phyloP scores from a whole-genome alignment of 176 grass and related monocot genomes.

The Melocanna baccifera region DNA sequence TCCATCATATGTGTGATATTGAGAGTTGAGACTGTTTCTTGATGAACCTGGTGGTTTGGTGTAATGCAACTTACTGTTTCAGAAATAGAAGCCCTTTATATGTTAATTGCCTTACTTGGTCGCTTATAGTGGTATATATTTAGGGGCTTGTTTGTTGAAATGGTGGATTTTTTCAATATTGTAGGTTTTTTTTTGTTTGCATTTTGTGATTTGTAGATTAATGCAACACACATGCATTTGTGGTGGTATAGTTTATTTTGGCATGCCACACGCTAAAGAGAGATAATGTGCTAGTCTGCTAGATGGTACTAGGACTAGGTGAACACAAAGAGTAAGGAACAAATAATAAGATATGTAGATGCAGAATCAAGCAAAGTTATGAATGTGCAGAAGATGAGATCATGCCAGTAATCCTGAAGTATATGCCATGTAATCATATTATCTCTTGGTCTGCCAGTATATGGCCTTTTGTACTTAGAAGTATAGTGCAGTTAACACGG shows the following conservation, averaged over 20 bases:
- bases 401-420: not conserved
- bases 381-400: not conserved
- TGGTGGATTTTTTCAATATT: not conserved
- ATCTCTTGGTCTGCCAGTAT: slow-evolving; percentile 12
- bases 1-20: not conserved
- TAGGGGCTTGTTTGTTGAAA: not conserved
- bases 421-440: not conserved
- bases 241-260: not conserved
- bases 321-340: slow-evolving; percentile 11
- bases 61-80: not conserved
- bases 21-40: slow-evolving; percentile 2
- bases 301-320: not conserved
- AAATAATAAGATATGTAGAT: not conserved
- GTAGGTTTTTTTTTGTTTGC: not conserved
- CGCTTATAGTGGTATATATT: not conserved
- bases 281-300: not conserved
- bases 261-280: no score
- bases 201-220: not conserved
- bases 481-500: not conserved
- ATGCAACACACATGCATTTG: not conserved
- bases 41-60: not conserved
- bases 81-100: not conserved
- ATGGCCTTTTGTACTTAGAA: not conserved
- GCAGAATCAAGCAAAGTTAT: not conserved
- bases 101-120: not conserved